phyloP scores from a whole-genome alignment of 2,329 filamentous ascomycete species.

The Xylaria hypoxylon region DNA sequence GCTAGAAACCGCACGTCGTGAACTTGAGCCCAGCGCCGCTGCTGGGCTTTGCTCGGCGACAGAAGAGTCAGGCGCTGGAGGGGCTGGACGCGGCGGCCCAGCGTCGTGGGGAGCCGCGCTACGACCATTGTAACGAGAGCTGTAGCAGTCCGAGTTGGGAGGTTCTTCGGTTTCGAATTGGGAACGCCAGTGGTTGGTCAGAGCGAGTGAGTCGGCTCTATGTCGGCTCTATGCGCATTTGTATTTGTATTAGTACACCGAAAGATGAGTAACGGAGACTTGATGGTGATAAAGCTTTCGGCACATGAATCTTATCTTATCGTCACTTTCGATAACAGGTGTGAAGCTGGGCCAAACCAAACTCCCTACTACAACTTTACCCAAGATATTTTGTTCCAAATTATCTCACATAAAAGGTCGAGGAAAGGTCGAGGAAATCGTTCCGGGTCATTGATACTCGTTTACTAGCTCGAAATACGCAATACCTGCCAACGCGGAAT shows the following conservation, averaged over 20 bases:
- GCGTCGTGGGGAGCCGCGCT: constrained; percentile 34
- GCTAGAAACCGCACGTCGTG: constrained; percentile 92
- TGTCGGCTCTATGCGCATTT: not conserved
- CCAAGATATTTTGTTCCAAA: too few species aligned
- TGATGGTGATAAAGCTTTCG: not conserved
- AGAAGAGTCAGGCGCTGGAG: constrained; percentile 30
- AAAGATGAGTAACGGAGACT: constrained; percentile 1
- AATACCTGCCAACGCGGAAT: too few species aligned
- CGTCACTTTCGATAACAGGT: not conserved
- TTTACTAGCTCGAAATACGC: too few species aligned
- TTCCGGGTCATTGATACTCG: too few species aligned
- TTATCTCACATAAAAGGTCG: too few species aligned
- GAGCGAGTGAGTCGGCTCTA: not conserved
- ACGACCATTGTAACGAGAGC: constrained; percentile 25
- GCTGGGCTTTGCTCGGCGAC: constrained; percentile 53
- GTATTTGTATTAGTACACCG: not conserved
- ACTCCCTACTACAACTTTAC: not conserved
- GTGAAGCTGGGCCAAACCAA: not conserved
- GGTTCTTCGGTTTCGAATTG: not conserved
- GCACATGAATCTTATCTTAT: constrained; percentile 34
- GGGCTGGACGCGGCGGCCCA: constrained; percentile 38
- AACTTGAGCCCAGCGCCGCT: constrained; percentile 90
- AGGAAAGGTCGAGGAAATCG: too few species aligned
- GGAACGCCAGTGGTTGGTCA: not conserved
- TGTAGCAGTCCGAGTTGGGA: not conserved